Evolutionary conservation across 2,329 filamentous ascomycete species (phyloP).

Genomic region (Sclerotinia trifoliorum): DNA sequence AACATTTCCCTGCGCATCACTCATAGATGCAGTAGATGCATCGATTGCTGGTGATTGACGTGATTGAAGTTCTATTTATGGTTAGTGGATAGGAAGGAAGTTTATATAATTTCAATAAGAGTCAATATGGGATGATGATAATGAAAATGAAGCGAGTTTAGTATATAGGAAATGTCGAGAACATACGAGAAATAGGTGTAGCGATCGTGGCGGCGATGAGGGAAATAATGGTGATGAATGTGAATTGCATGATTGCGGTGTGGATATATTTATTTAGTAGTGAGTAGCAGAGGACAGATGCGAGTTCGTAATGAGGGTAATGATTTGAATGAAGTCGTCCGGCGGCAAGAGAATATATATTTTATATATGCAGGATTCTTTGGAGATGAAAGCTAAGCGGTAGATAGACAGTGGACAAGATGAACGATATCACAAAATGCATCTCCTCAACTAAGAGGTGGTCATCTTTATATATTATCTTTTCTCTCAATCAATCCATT

Average conservation of each 20-base stretch:
- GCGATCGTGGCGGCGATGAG: slow-evolving; percentile 36
- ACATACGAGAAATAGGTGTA: slow-evolving; percentile 32
- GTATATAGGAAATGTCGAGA: not conserved
- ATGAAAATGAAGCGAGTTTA: not conserved
- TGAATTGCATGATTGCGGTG: slow-evolving; percentile 37
- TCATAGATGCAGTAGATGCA: slow-evolving; percentile 34
- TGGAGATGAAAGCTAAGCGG: slow-evolving; percentile 1
- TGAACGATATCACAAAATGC: slow-evolving; percentile 2
- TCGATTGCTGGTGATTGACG: slow-evolving; percentile 20
- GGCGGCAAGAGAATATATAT: slow-evolving; percentile 32
- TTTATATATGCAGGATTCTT: slow-evolving; percentile 15
- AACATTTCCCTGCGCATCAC: slow-evolving; percentile 31
- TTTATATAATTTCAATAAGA: not conserved
- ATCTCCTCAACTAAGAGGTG: not conserved
- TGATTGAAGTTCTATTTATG: not conserved
- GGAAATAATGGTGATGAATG: slow-evolving; percentile 34
- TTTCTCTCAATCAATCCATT: no score
- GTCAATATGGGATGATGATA: not conserved
- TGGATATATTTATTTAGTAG: slow-evolving; percentile 21
- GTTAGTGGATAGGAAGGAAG: not conserved
- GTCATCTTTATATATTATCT: not conserved
- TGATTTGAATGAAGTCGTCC: slow-evolving; percentile 32
- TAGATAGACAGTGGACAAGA: slow-evolving; percentile 21
- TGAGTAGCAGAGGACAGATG: slow-evolving; percentile 19
- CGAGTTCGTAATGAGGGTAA: not conserved